These are phyloP conservation scores for Boletales sp. DNA, from an alignment of 768 basidiomycete species.

Conservation along the genomic window DNA sequence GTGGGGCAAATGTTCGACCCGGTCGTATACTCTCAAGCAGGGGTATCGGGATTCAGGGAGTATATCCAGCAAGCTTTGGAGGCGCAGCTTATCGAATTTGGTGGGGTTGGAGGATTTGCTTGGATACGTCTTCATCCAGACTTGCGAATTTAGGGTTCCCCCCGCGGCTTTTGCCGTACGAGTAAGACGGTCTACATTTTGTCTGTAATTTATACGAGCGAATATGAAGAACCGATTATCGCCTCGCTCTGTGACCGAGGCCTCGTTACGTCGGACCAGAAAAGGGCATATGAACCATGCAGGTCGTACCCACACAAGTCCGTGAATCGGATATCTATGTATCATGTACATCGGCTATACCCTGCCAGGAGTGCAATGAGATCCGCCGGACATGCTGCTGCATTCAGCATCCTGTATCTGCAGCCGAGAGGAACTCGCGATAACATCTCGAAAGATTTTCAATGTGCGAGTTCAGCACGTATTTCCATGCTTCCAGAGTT, in stretches of 20 bases:
- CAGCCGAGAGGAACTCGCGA: too few relatives aligned
- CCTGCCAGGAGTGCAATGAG: background rate
- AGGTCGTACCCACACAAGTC: constrained; percentile 1
- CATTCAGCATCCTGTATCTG: too few relatives aligned
- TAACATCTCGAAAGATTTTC: background rate
- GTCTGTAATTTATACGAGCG: constrained; percentile 14
- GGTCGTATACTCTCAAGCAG: constrained; percentile 36
- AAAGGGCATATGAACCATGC: background rate
- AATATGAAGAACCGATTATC: constrained; percentile 3
- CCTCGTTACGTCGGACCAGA: background rate
- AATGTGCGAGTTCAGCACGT: background rate
- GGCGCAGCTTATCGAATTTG: constrained; percentile 37
- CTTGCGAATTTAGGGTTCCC: constrained; percentile 10
- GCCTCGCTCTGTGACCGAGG: background rate
- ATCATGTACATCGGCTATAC: too few relatives aligned
- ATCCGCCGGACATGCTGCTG: background rate
- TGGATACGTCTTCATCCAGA: constrained; percentile 35
- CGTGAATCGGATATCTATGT: constrained; percentile 1
- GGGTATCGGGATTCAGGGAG: constrained; percentile 38
- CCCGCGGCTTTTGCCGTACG: too few relatives aligned
- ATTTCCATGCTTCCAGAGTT: background rate
- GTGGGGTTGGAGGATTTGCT: constrained; percentile 34
- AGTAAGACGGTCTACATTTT: constrained; percentile 8
- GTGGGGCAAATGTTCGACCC: constrained; percentile 34
- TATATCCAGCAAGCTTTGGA: constrained; percentile 39